phyloP scores from a whole-genome alignment of 2,329 filamentous ascomycete species.

The Ophidiomyces ophidiicola region DNA sequence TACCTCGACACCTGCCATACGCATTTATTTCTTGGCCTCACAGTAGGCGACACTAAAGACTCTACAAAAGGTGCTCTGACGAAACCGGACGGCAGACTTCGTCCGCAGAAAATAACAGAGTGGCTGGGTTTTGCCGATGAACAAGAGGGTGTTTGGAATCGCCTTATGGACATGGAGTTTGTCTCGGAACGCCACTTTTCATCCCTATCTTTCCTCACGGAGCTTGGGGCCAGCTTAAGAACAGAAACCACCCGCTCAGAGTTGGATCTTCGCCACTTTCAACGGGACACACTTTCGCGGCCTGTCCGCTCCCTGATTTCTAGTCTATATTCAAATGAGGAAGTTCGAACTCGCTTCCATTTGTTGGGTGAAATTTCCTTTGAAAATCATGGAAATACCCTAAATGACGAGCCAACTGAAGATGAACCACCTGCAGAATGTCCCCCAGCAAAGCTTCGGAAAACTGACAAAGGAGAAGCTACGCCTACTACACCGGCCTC shows the following conservation, averaged over 20 bases:
- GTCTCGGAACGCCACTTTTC: conserved; percentile 10
- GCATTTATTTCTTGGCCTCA: conserved; percentile 14
- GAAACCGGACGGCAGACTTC: conserved; percentile 13
- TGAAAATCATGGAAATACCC: conserved; percentile 15
- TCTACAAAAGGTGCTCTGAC: conserved; percentile 12
- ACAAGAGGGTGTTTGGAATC: conserved; percentile 12
- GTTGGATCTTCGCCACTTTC: conserved; percentile 14
- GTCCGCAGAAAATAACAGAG: conserved; percentile 11
- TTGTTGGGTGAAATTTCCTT: conserved; percentile 13
- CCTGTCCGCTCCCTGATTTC: conserved; percentile 11
- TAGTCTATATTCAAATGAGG: conserved; percentile 8
- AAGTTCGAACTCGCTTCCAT: conserved; percentile 10
- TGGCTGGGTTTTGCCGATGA: conserved; percentile 11
- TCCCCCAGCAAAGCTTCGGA: conserved; percentile 11
- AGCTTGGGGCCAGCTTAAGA: conserved; percentile 5
- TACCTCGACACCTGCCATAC: conserved; percentile 15
- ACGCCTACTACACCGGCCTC: conserved; percentile 5
- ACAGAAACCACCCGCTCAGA: conserved; percentile 13
- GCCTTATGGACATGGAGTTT: conserved; percentile 9
- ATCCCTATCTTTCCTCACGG: conserved; percentile 9
- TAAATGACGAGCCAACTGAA: conserved; percentile 9
- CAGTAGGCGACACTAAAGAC: conserved; percentile 7
- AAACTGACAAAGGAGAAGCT: conserved; percentile 6
- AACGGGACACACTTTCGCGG: conserved; percentile 9
- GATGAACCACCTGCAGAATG: background rate